Evolutionary conservation across 2,329 filamentous ascomycete species (phyloP).

Genomic region (Ophiostoma novo-ulmi): DNA sequence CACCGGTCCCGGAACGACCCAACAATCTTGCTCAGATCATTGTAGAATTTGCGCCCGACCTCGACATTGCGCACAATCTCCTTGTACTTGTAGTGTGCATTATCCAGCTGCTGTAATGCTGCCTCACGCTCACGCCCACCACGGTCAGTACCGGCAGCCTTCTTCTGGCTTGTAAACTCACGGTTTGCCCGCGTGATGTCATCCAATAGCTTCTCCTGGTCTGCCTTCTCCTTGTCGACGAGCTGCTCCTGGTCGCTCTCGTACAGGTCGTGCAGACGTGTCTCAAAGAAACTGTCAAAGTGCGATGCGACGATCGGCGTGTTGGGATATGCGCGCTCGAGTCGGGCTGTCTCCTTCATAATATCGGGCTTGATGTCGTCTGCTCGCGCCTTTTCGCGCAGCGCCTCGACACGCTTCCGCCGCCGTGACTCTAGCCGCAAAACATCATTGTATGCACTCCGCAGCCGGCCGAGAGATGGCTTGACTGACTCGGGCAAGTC

Average conservation of each 20-base stretch:
- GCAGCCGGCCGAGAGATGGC: constrained; percentile 68
- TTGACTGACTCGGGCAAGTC: constrained; percentile 77
- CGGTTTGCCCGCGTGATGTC: constrained; percentile 71
- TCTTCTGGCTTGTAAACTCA: constrained; percentile 63
- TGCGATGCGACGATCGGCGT: constrained; percentile 80
- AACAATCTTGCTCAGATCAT: constrained; percentile 85
- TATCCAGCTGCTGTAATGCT: constrained; percentile 81
- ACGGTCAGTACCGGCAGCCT: constrained; percentile 54
- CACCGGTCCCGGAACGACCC: constrained; percentile 72
- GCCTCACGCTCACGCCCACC: constrained; percentile 66
- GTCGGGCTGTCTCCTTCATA: constrained; percentile 71
- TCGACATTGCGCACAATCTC: constrained; percentile 91
- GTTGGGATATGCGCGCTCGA: constrained; percentile 81
- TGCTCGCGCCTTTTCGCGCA: constrained; percentile 72
- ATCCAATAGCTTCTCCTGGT: constrained; percentile 67
- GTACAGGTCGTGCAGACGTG: constrained; percentile 69
- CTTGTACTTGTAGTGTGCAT: constrained; percentile 92
- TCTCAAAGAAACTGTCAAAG: constrained; percentile 87
- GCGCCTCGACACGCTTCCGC: constrained; percentile 69
- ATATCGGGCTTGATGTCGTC: constrained; percentile 89
- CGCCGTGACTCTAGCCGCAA: constrained; percentile 75
- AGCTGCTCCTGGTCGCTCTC: constrained; percentile 65
- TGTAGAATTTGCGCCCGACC: constrained; percentile 91
- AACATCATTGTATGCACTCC: constrained; percentile 79
- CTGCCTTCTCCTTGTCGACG: constrained; percentile 60